Percentiles rank a stretch among this genome's conserved stretches.
These are phyloP conservation scores for Phytophthora tentaculata DNA, from an alignment of 352 stramenopile species.

Conservation along the genomic window DNA sequence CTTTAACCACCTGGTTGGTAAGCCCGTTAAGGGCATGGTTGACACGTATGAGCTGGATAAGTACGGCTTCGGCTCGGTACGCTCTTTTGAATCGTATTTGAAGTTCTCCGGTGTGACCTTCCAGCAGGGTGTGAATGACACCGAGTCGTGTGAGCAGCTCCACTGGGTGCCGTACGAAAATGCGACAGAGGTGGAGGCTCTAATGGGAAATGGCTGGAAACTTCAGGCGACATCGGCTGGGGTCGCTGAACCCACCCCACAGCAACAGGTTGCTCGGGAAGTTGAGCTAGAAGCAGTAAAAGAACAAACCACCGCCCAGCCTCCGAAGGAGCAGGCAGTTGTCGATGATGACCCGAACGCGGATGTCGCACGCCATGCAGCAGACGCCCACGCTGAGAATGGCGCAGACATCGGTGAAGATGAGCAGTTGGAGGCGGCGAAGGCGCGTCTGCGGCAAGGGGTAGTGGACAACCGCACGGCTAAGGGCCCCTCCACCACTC, in stretches of 20 bases:
- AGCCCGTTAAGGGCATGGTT: slow-evolving; percentile 62
- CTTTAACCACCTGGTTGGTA: slow-evolving; percentile 61
- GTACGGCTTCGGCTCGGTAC: slow-evolving; percentile 59
- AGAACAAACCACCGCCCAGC: slow-evolving; percentile 12
- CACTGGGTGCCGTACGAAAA: slow-evolving; percentile 78
- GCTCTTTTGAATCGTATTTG: slow-evolving; percentile 65
- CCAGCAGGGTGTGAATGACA: slow-evolving; percentile 54
- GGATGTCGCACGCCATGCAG: slow-evolving; percentile 32
- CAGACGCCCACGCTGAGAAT: slow-evolving; percentile 49
- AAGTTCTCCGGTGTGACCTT: slow-evolving; percentile 68
- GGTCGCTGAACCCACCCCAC: slow-evolving; percentile 18
- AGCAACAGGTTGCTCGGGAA: slow-evolving; percentile 27
- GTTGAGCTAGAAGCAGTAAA: slow-evolving; percentile 14
- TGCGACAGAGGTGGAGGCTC: slow-evolving; percentile 52
- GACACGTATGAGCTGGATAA: slow-evolving; percentile 69
- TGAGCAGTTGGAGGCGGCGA: slow-evolving; percentile 35
- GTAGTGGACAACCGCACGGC: slow-evolving; percentile 37
- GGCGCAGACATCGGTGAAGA: slow-evolving; percentile 48
- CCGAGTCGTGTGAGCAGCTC: slow-evolving; percentile 63
- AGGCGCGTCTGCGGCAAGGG: slow-evolving; percentile 54
- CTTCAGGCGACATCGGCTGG: slow-evolving; percentile 20
- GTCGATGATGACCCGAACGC: slow-evolving; percentile 43
- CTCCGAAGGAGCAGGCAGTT: slow-evolving; percentile 22
- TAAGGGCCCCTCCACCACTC: slow-evolving; percentile 38
- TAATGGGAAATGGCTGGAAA: slow-evolving; percentile 61